A percentile compares a stretch with the other conserved stretches of the same genome.
Evolutionary conservation across 139 green algal species (phyloP).

Genomic region (Eudorina sp.): DNA sequence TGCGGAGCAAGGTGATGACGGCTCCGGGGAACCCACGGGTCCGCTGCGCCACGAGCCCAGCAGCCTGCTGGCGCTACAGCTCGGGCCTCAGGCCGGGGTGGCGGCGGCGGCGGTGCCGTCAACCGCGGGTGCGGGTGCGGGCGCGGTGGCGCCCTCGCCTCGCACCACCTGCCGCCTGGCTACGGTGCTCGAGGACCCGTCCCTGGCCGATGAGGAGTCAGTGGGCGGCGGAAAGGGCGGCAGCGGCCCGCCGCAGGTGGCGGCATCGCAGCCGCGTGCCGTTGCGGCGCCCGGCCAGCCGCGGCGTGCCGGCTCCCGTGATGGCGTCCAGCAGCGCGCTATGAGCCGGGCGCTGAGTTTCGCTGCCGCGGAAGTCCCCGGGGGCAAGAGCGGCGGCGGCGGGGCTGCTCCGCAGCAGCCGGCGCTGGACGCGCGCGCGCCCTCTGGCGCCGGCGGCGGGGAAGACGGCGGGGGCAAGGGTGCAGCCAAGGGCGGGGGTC

Average conservation of each 20-base stretch:
- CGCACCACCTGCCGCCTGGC: background rate
- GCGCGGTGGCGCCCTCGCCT: background rate
- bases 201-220: background rate
- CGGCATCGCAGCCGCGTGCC: background rate
- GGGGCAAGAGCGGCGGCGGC: no score
- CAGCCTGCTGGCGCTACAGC: constrained; percentile 1
- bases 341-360: background rate
- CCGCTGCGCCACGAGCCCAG: background rate
- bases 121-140: background rate
- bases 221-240: background rate
- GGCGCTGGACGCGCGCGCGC: no score
- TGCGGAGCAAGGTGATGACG: no score
- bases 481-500: background rate
- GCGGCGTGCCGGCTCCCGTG: no score
- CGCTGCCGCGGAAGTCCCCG: no score
- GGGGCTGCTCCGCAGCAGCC: no score
- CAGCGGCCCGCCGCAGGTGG: no score
- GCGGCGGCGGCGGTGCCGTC: background rate
- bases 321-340: background rate
- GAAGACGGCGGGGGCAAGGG: background rate
- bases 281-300: no score
- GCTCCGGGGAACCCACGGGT: background rate
- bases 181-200: background rate
- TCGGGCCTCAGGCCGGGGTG: no score
- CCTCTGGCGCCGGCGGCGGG: no score